Conservation (phyloP, 306 rosid species). For the Malus sieversii region DNA sequence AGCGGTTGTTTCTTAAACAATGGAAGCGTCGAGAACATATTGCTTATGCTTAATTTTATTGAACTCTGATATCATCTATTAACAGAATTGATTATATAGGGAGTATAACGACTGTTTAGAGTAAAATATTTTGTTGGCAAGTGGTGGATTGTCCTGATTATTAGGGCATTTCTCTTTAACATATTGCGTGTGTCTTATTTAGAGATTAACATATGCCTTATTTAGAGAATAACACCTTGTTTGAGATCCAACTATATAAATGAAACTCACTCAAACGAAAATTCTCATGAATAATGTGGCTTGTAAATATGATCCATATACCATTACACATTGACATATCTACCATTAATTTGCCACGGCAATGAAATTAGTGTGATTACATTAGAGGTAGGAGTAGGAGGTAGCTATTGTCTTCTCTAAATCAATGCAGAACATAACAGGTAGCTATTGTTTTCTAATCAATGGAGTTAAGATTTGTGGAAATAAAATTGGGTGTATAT, state of each 20-base stretch:
- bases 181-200: too few species aligned
- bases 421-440: not conserved
- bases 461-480: not conserved
- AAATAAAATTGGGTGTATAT: not conserved
- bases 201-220: not conserved
- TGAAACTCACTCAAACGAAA: not conserved
- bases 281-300: not conserved
- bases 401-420: not conserved
- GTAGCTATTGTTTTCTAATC: constrained; percentile 5
- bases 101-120: not conserved
- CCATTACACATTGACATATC: not conserved
- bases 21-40: not conserved
- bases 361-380: not conserved
- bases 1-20: not conserved
- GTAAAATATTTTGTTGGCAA: too few species aligned
- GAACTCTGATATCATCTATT: too few species aligned
- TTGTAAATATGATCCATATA: not conserved
- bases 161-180: not conserved
- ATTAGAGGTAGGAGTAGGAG: not conserved
- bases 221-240: not conserved
- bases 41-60: not conserved
- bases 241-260: not conserved
- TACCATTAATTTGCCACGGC: not conserved
- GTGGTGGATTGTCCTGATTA: accelerated
- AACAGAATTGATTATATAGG: too few species aligned